These are phyloP conservation scores for Hyaloscypha variabilis DNA, from an alignment of 495 filamentous ascomycete genomes.

Conservation along the genomic window DNA sequence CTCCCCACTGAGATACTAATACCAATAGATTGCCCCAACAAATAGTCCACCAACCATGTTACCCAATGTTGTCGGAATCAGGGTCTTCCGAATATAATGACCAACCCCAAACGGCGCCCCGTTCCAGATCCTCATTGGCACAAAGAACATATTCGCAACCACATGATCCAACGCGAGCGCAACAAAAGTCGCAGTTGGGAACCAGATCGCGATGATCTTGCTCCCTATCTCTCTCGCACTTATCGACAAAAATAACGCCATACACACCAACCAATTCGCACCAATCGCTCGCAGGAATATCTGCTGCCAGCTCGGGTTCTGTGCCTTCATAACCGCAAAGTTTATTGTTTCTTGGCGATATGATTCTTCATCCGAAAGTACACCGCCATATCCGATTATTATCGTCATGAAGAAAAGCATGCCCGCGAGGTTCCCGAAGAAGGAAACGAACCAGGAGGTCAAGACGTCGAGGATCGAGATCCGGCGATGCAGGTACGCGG, in stretches of 20 bases:
- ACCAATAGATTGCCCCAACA: background rate
- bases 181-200: background rate
- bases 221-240: background rate
- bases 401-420: background rate
- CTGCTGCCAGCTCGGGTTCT: too few relatives aligned
- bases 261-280: too few relatives aligned
- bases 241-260: too few relatives aligned
- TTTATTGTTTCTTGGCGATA: too few relatives aligned
- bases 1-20: too few relatives aligned
- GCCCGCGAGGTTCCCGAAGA: background rate
- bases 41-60: background rate
- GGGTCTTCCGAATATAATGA: constrained; percentile 3
- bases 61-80: background rate
- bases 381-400: background rate
- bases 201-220: constrained; percentile 2
- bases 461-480: background rate
- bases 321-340: too few relatives aligned
- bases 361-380: background rate
- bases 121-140: constrained; percentile 5
- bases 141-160: constrained; percentile 5
- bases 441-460: background rate
- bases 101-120: constrained; percentile 2
- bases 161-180: background rate
- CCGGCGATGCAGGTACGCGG: background rate
- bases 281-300: too few relatives aligned